A percentile compares a stretch with the other conserved stretches of the same genome.
These are phyloP conservation scores for Aspergillus awamori DNA, from an alignment of 2,329 filamentous ascomycete species.

Conservation along the genomic window DNA sequence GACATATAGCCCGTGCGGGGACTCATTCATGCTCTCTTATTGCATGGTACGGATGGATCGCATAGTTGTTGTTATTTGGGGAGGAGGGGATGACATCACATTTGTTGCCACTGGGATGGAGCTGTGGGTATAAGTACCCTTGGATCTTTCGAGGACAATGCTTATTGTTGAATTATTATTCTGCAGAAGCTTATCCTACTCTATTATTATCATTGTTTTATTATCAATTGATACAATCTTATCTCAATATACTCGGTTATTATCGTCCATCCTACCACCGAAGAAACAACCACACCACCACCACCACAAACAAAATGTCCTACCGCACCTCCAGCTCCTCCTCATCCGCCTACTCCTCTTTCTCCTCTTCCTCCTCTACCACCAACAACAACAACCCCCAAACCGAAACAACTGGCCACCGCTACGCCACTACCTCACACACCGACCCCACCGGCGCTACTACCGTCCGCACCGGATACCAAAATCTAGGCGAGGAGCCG, in stretches of 20 bases:
- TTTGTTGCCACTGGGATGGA: too few relatives aligned
- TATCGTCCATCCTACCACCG: not conserved
- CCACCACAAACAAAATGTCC: not conserved
- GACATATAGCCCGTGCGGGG: not conserved
- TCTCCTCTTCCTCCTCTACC: not conserved
- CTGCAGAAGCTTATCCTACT: not conserved
- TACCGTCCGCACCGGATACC: conserved; percentile 3
- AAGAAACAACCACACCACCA: not conserved
- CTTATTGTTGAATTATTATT: not conserved
- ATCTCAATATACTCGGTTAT: not conserved
- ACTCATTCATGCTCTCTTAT: not conserved
- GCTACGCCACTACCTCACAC: not conserved
- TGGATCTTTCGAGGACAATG: too few relatives aligned
- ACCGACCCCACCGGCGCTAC: conserved; percentile 1
- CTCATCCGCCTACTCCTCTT: conserved; percentile 3
- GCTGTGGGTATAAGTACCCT: too few relatives aligned
- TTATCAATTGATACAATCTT: too few relatives aligned
- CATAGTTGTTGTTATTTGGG: too few relatives aligned
- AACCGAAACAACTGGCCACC: not conserved
- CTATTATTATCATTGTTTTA: too few relatives aligned
- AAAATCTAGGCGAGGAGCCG: conserved; percentile 6
- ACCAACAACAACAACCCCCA: not conserved
- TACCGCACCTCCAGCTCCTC: conserved; percentile 1
- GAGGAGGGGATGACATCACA: too few relatives aligned
- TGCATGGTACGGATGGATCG: not conserved